Percentiles rank a stretch among this genome's conserved stretches.
phyloP scores from a whole-genome alignment of 1,139 yeast species.

The Yamadazyma oceani region DNA sequence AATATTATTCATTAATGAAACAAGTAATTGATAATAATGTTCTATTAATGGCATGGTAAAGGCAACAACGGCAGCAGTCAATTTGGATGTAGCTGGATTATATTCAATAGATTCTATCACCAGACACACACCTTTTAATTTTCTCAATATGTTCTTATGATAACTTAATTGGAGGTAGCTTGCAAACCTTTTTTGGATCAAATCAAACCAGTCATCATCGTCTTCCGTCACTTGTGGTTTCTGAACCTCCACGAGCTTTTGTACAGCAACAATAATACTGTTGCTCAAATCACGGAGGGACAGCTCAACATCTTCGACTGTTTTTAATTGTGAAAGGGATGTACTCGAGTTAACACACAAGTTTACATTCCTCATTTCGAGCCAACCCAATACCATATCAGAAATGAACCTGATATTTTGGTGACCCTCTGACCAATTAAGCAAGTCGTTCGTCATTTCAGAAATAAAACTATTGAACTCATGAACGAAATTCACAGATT shows the following conservation, averaged over 20 bases:
- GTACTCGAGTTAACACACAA: conserved; percentile 27
- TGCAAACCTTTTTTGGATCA: conserved; percentile 46
- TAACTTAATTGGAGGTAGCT: conserved; percentile 32
- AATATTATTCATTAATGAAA: conserved; percentile 39
- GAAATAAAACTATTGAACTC: conserved; percentile 7
- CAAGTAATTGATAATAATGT: conserved; percentile 50
- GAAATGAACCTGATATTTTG: conserved; percentile 43
- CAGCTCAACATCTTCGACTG: conserved; percentile 45
- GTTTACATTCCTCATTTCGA: conserved; percentile 18
- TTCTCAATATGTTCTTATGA: conserved; percentile 27
- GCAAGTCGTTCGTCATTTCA: conserved; percentile 3
- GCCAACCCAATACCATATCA: conserved; percentile 44
- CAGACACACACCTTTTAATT: conserved; percentile 20
- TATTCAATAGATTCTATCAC: conserved; percentile 31
- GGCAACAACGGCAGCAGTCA: conserved; percentile 45
- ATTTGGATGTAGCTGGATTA: conserved; percentile 32
- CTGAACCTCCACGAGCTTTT: conserved; percentile 46
- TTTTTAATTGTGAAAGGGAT: conserved; percentile 17
- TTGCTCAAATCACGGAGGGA: conserved; percentile 54
- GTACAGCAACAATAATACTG: conserved; percentile 66
- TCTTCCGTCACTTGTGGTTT: conserved; percentile 41
- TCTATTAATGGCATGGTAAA: conserved; percentile 59
- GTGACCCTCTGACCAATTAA: conserved; percentile 30
- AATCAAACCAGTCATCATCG: conserved; percentile 64
- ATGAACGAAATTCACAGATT: conserved; percentile 6